Evolutionary conservation across 2,329 filamentous ascomycete genomes (phyloP), one percentile per base, ranked within the genome.

Genomic region (Rosellinia necatrix): DNA sequence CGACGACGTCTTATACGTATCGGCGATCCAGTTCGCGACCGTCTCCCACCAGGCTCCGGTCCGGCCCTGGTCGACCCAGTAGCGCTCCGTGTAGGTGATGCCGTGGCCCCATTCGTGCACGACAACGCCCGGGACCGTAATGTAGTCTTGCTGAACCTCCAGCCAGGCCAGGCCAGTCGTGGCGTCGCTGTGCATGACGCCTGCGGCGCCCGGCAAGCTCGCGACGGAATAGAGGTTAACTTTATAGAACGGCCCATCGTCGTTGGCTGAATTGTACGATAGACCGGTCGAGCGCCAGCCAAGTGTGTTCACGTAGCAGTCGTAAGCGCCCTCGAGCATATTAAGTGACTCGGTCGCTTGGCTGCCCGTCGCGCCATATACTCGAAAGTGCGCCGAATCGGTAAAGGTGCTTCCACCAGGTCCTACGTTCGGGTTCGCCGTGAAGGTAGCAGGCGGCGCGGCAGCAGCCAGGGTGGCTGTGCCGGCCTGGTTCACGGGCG

Each of bases 31-130:
- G 57, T 81, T 78, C 32, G 78, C 78, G 0, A 81, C 67, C 1
- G 78, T 75, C 66, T 81, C 79, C 77, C 77, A 80, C 78, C 78
- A 81, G 3, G 77, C 76, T 0, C 77, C 77, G 1, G 78, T 80
- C 2, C 71, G 69, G 1, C 60, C 65, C 55, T 81, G 78, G 49
- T 78, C 67, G 3, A 80, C 72, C 76, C 76, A 78, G 7, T 70
- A 71, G 4, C 69, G 65, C 55, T 75, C 75, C 13, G 74, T 71
- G 53, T 79, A 81, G 15, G 77, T 76, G 57, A 81, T 65, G 0
- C 71, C 78, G 59, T 81, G 79, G 0, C 78, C 79, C 46, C 72
- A 81, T 62, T 81, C 79, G 54, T 81, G 79, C 4, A 80, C 75
- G 0, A 75, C 75, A n/a, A 80, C 72, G 2, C 66, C 66, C 0